Evolutionary conservation across 1,284 basidiomycete genomes (phyloP), one percentile per base, ranked within the genome.

Genomic region (Acaromyces ingoldii): DNA sequence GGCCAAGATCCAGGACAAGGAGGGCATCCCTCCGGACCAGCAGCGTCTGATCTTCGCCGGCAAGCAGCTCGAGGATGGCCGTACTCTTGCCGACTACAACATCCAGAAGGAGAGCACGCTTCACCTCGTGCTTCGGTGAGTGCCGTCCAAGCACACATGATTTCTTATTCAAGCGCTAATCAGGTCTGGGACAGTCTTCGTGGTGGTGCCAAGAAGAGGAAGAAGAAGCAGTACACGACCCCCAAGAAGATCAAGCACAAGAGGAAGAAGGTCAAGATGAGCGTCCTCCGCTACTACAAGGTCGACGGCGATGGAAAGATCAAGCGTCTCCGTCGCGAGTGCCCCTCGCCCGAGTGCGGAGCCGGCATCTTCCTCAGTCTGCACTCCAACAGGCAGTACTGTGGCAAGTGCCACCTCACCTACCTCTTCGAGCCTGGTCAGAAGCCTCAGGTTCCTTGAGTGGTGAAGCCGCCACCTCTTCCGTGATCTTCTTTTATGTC

Each of bases 171-270:
- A 68, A 85, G 88, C n/a, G n/a, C n/a, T n/a, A n/a, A n/a, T n/a
- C n/a, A n/a, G n/a, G n/a, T n/a, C n/a, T n/a, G n/a, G n/a, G n/a
- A n/a, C n/a, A n/a, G n/a, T 76, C 87, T 93, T 47, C 90, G 90
- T 80, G 90, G 90, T 82, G 91, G 90, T 83, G 90, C 86, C 68
- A 93, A 93, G 88, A 97, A 97, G 86, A 85, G 93, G 79, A 98
- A 98, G 86, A 98, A 97, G 85, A 97, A 97, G 86, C 91, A 89
- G 55, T 95, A 95, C 88, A 91, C 91, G 68, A 82, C 81, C 77
- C 93, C 93, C 80, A 98, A 98, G 86, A 97, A 97, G 84, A 85
- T 96, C 84, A 97, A 97, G 86, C 92, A 97, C 84, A 96, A 97
- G 86, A 87, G 88, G 79, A 93, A 93, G 84, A 95, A 96, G 84